These are phyloP conservation scores for Canavalia ensiformis DNA, from an alignment of 306 rosid genomes.

Conservation along the genomic window DNA sequence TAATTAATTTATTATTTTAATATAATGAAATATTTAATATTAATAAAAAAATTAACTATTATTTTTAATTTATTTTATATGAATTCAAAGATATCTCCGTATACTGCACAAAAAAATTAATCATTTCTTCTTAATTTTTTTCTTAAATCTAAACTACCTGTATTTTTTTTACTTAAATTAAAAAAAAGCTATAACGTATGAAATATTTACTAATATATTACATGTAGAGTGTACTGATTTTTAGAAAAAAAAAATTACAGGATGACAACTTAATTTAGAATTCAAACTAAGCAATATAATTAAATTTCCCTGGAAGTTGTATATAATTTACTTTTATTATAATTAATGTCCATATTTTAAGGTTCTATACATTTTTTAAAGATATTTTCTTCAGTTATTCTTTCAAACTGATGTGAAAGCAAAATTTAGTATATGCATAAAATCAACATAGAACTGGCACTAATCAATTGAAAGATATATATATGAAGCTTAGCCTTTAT, in stretches of 20 bases:
- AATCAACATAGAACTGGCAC: not conserved
- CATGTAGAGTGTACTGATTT: not conserved
- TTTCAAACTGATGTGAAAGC: constrained; percentile 20
- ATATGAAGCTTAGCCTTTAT: not conserved
- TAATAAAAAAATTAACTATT: too few species aligned
- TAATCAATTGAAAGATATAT: constrained; percentile 21
- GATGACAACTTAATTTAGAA: not conserved
- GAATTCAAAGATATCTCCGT: too few species aligned
- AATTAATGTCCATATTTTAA: not conserved
- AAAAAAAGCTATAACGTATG: not conserved
- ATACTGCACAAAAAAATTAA: too few species aligned
- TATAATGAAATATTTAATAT: too few species aligned
- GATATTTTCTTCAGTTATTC: not conserved
- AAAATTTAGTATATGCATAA: not conserved
- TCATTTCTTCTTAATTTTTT: not conserved
- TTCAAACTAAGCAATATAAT: not conserved
- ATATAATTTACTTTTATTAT: not conserved
- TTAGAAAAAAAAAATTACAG: not conserved
- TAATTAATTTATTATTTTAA: too few species aligned
- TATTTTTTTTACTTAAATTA: not conserved
- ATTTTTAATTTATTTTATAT: too few species aligned
- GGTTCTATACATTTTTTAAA: not conserved
- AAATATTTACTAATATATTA: not conserved
- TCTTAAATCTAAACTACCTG: not conserved
- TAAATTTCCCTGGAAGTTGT: not conserved